A percentile compares a stretch with the other conserved stretches of the same genome.
These are phyloP conservation scores for Geotrichum reessii DNA, from an alignment of 1,139 yeast species.

Conservation along the genomic window DNA sequence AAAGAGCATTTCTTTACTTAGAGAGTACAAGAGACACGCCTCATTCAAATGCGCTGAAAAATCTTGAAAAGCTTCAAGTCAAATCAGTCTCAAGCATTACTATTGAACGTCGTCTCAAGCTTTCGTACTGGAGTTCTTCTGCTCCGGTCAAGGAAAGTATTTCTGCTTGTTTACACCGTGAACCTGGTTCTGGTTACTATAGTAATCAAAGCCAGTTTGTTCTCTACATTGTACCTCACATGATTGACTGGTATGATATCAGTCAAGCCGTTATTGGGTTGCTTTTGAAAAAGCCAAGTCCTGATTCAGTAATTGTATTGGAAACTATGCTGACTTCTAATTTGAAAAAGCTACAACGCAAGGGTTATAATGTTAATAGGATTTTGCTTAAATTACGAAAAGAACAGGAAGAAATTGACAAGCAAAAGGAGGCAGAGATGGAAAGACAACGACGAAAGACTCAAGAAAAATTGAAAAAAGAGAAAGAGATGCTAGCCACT, in stretches of 20 bases:
- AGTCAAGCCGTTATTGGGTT: conserved; percentile 34
- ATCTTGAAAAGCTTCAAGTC: conserved; percentile 25
- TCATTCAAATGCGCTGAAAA: conserved; percentile 13
- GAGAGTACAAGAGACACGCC: conserved; percentile 28
- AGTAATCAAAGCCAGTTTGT: background rate
- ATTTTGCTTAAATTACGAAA: conserved; percentile 29
- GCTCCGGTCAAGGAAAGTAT: conserved; percentile 18
- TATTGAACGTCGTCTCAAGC: conserved; percentile 28
- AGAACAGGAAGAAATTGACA: conserved; percentile 22
- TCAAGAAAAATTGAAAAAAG: conserved; percentile 5
- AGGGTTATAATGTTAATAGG: conserved; percentile 40
- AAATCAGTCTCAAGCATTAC: conserved; percentile 28
- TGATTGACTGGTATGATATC: conserved; percentile 38
- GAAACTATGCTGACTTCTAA: conserved; percentile 36
- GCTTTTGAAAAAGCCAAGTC: conserved; percentile 31
- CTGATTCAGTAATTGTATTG: conserved; percentile 38
- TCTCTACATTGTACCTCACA: conserved; percentile 22
- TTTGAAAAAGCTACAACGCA: conserved; percentile 32
- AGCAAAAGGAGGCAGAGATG: conserved; percentile 9
- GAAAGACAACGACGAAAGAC: conserved; percentile 15
- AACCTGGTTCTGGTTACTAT: conserved; percentile 8
- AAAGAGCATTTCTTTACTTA: conserved; percentile 34
- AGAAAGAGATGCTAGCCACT: background rate
- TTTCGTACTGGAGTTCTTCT: conserved; percentile 14
- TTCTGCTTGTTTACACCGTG: conserved; percentile 26